A percentile compares a stretch with the other conserved stretches of the same genome.
Conservation (phyloP, 129 eudicot genomes). For the Chrysanthemum lavandulifolium region DNA sequence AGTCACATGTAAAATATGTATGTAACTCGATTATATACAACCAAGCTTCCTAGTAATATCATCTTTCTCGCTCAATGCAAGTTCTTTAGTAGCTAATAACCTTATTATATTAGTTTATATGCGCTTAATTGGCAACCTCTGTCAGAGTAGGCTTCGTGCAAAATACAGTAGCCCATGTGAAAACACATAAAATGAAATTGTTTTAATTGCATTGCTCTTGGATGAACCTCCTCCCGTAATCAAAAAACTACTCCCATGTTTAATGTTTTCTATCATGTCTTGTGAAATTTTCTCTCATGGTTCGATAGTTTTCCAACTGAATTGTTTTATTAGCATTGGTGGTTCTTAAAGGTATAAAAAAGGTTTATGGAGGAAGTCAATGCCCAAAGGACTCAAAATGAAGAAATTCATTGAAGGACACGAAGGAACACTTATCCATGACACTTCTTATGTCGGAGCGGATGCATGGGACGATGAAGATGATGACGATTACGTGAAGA, state of each 20-base stretch:
- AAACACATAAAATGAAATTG: neutral
- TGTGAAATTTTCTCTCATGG: neutral
- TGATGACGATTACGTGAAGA: slow-evolving; percentile 11
- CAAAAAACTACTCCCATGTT: no score
- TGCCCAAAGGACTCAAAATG: slow-evolving; percentile 85
- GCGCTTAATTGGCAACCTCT: neutral
- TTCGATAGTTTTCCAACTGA: neutral
- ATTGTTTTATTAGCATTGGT: slow-evolving; percentile 1
- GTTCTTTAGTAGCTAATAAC: neutral
- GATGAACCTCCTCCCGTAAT: no score
- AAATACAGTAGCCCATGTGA: neutral
- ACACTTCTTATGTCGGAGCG: slow-evolving; percentile 76
- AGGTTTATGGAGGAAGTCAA: slow-evolving; percentile 87
- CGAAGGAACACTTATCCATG: slow-evolving; percentile 70
- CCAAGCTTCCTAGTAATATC: no score
- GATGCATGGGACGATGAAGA: slow-evolving; percentile 89
- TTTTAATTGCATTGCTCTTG: neutral
- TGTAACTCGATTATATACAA: no score
- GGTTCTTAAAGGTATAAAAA: slow-evolving; percentile 59
- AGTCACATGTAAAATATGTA: no score
- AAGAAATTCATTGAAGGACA: slow-evolving; percentile 80
- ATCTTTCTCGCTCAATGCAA: no score
- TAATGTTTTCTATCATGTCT: neutral
- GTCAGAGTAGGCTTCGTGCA: neutral
- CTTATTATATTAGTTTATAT: neutral